Conservation (phyloP, 495 filamentous ascomycete species). For the Annulohypoxylon stygium region DNA sequence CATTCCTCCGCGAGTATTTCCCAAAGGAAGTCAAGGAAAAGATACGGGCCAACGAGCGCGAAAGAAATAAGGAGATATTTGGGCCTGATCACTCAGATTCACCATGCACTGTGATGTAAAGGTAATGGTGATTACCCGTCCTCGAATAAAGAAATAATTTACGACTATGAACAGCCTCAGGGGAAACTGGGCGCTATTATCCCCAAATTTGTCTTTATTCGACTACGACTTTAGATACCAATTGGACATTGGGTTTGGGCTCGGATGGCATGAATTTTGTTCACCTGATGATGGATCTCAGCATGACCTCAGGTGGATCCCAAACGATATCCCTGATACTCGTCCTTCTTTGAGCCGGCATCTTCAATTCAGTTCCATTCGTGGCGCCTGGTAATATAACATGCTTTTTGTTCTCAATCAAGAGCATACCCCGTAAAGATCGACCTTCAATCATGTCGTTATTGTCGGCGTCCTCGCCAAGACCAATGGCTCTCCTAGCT, state of each 20-base stretch:
- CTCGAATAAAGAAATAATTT: background rate
- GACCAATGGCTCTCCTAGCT: slow-evolving; percentile 65
- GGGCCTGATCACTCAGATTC: slow-evolving; percentile 60
- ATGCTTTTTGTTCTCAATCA: slow-evolving; percentile 33
- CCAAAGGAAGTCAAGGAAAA: slow-evolving; percentile 76
- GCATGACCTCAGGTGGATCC: slow-evolving; percentile 42
- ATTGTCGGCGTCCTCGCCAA: slow-evolving; percentile 8
- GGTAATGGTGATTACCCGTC: slow-evolving; percentile 22
- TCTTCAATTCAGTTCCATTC: slow-evolving; percentile 21
- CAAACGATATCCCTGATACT: slow-evolving; percentile 48
- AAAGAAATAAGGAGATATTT: slow-evolving; percentile 66
- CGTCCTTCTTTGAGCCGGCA: slow-evolving; percentile 38
- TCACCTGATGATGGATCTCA: slow-evolving; percentile 47
- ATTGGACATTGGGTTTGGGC: no score
- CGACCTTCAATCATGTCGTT: slow-evolving; percentile 28
- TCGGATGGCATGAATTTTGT: background rate
- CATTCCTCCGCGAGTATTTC: slow-evolving; percentile 76
- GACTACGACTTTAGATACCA: background rate
- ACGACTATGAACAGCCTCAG: background rate
- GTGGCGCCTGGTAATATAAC: slow-evolving; percentile 32
- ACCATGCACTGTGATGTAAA: slow-evolving; percentile 60
- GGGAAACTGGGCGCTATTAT: background rate
- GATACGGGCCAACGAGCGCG: slow-evolving; percentile 68
- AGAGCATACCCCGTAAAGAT: slow-evolving; percentile 34
- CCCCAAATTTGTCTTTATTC: background rate